phyloP scores from a whole-genome alignment of 2,329 filamentous ascomycete species.

The Fusarium tanahbumbuense region DNA sequence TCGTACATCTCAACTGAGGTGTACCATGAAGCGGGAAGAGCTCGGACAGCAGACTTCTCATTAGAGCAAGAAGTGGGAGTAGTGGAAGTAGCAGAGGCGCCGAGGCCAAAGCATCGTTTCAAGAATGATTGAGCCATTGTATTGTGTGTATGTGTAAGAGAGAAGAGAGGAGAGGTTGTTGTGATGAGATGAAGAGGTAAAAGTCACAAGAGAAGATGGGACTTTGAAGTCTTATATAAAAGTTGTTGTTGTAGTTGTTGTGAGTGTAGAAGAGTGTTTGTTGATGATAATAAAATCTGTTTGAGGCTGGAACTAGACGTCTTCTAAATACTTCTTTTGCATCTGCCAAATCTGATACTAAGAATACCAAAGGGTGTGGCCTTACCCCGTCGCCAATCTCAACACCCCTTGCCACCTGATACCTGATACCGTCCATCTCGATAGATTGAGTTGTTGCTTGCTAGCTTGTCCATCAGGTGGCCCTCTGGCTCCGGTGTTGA shows the following conservation, averaged over 20 bases:
- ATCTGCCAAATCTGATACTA: slow-evolving; percentile 29
- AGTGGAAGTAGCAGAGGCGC: slow-evolving; percentile 33
- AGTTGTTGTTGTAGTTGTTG: slow-evolving; percentile 6
- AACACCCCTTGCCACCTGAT: slow-evolving; percentile 40
- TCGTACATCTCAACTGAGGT: slow-evolving; percentile 65
- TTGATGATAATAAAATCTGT: slow-evolving; percentile 24
- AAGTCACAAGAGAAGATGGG: slow-evolving; percentile 1
- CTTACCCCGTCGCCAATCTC: slow-evolving; percentile 15
- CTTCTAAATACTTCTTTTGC: slow-evolving; percentile 38
- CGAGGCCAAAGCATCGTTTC: slow-evolving; percentile 55
- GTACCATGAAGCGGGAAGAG: slow-evolving; percentile 65
- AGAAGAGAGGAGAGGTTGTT: slow-evolving; percentile 5
- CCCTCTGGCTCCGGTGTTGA: slow-evolving; percentile 17
- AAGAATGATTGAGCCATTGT: slow-evolving; percentile 47
- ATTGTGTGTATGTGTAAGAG: slow-evolving; percentile 15
- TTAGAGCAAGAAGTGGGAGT: slow-evolving; percentile 12
- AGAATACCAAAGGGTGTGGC: slow-evolving; percentile 30
- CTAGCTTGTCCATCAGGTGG: slow-evolving; percentile 29
- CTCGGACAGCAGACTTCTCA: slow-evolving; percentile 45
- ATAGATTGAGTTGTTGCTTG: slow-evolving; percentile 37
- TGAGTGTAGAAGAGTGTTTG: slow-evolving; percentile 27
- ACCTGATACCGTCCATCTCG: slow-evolving; percentile 19
- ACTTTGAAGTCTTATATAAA: slow-evolving; percentile 30
- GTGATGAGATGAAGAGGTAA: slow-evolving; percentile 8
- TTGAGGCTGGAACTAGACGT: slow-evolving; percentile 35